Percentiles rank a stretch among this genome's conserved stretches.
phyloP scores from a whole-genome alignment of 805 yeast species.

The Yamadazyma tumulicola region DNA sequence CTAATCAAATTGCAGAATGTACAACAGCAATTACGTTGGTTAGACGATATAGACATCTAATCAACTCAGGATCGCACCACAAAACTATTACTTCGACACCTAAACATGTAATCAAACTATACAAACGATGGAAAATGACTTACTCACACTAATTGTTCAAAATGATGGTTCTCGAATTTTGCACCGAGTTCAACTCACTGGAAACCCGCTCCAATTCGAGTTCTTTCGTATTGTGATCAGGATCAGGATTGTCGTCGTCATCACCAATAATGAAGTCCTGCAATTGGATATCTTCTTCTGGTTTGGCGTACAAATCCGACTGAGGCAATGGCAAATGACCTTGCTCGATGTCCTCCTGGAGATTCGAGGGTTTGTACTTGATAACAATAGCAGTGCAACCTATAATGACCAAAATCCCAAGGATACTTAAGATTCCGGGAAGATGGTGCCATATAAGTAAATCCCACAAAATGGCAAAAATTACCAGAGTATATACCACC shows the following conservation, averaged over 20 bases:
- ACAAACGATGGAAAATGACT: background rate
- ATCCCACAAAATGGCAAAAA: constrained; percentile 79
- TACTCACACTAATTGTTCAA: constrained; percentile 3
- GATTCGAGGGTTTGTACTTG: constrained; percentile 14
- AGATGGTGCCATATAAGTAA: constrained; percentile 64
- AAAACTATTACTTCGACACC: background rate
- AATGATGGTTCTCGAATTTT: constrained; percentile 1
- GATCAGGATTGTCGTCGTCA: constrained; percentile 16
- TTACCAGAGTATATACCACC: constrained; percentile 71
- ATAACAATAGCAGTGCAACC: constrained; percentile 59
- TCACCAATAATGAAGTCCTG: constrained; percentile 27
- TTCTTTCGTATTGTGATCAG: background rate
- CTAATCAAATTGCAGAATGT: constrained; percentile 10
- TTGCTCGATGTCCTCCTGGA: constrained; percentile 7
- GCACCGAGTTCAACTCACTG: constrained; percentile 7
- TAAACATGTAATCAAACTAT: background rate
- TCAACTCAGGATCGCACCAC: background rate
- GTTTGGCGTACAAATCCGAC: constrained; percentile 5
- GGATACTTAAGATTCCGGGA: constrained; percentile 64
- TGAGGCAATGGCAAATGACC: constrained; percentile 10
- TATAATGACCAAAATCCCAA: constrained; percentile 68
- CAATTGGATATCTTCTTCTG: constrained; percentile 18
- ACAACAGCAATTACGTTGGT: constrained; percentile 7
- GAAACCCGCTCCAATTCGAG: background rate
- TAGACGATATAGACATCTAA: constrained; percentile 1